Base-by-base conservation (phyloP, 176 grass and related monocot species). In the maize (Zea mays) region DNA sequence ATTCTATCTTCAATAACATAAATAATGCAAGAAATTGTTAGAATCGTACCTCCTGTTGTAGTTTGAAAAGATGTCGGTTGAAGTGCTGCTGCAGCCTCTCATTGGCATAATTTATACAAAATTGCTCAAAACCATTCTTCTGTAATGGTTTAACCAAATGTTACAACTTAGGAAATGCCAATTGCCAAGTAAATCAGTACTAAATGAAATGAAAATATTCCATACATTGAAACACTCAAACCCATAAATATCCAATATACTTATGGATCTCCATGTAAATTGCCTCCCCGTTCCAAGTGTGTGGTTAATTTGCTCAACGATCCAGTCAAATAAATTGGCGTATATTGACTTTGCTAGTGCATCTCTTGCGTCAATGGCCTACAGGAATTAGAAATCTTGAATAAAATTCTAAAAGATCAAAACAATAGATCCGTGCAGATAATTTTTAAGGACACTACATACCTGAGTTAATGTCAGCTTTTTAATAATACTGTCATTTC, bases 241-340 rank as follows among this genome's bases (percentile, higher is more conserved):
- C 41, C 96, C 96, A 86, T 95, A 99, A 49, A 99, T 99, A 88
- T 99, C 96, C 56, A 99, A 86, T 90, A 99, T 99, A 81, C 89
- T 92, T 80, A 99, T 99, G 85, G 89, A 94, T 89, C 83, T 86
- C 45, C 91, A 84, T 57, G 82, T 78, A 19, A 4, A 65, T 69
- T 71, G 73, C 34, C 89, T 99, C 40, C 87, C 81, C 0, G 78
- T 79, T 85, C 88, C 85, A 90, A 99, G 87, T 71, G 90, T 87
- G 15, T 69, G 79, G 58, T 99, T 95, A 76, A 95, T 92, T 90
- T 92, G 87, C 73, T 95, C 96, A 17, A 99, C 85, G 17, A 89
- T 77, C 92, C 96, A 99, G 42, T 99, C 83, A 91, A 99, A 99
- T 67, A 99, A 82, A 78, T 85, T 89, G 43, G 87, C 83, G 44